Base-by-base conservation (phyloP, 1,284 basidiomycete species). In the Rugosomyces carneus region DNA sequence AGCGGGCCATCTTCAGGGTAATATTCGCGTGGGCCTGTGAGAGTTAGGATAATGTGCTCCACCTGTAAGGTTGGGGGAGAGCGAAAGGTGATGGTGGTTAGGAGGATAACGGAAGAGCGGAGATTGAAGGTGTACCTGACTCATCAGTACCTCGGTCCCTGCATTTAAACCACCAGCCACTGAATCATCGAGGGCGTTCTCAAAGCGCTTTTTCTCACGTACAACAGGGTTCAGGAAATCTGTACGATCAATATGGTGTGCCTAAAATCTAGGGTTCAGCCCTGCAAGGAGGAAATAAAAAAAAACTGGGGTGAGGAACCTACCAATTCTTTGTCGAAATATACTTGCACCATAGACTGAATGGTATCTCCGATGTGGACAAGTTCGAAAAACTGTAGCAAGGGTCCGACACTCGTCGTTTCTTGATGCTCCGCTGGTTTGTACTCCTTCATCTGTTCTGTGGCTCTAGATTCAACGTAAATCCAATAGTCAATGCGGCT, bases 321-420 rank as follows among this genome's bases (percentile, higher is more conserved):
- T 44, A 88, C 89, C 27, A 29, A 9, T 10, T 29, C 27, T 29
- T 29, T 29, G 27, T 29, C 27, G 9, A 29, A 29, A 29, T 29
- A 29, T 13, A 98, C 95, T 56, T 98, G 92, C 1, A 96, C 82
- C 27, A 99, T 96, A 21, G 88, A 91, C 67, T 29, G 91, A 42
- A 99, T 97, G 15, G 92, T 99, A 63, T 99, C 95, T 0, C 93
- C 96, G 13, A 98, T 75, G 68, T 99, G 95, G 0, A 96, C 94
- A 13, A 99, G 74, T 70, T 98, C 95, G 57, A 99, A 98, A 67
- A 99, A 99, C 64, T 98, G 93, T 37, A 97, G 71, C 1, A 99
- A 68, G 5, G 0, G 95, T 93, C 0, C 91, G 1, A 98, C 93
- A 47, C 79, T 82, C 20, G 77, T 80, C 13, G 80, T 84, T 44